A percentile compares a stretch with the other conserved stretches of the same genome.
Evolutionary conservation across 2,329 filamentous ascomycete species (phyloP).

Genomic region (Hirsutella minnesotensis): DNA sequence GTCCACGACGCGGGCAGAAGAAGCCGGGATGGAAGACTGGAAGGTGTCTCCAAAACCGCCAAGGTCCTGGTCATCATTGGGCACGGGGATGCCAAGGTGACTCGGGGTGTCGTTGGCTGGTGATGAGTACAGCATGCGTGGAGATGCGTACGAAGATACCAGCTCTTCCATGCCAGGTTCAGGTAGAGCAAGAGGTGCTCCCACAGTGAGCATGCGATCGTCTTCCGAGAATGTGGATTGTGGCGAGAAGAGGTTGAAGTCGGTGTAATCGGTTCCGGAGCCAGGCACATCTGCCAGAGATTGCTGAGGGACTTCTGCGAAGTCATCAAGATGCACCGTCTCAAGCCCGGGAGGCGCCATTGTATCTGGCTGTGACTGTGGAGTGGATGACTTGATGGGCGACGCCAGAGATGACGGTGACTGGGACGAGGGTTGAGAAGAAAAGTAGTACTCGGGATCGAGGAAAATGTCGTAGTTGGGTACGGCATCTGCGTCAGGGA

Average conservation of each 20-base stretch:
- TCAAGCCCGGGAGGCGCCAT: conserved; percentile 5
- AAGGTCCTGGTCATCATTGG: too few relatives aligned
- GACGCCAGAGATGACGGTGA: conserved; percentile 8
- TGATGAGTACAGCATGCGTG: too few relatives aligned
- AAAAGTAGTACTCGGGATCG: conserved; percentile 29
- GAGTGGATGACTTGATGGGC: conserved; percentile 11
- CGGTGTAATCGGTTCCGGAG: conserved; percentile 29
- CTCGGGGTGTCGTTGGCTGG: too few relatives aligned
- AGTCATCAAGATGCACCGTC: background rate
- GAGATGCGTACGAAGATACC: background rate
- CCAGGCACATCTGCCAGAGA: conserved; percentile 24
- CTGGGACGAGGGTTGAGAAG: conserved; percentile 20
- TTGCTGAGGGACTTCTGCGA: conserved; percentile 9
- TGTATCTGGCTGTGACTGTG: conserved; percentile 12
- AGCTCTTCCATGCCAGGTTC: background rate
- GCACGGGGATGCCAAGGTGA: too few relatives aligned
- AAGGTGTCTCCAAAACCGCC: too few relatives aligned
- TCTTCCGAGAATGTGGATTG: conserved; percentile 35
- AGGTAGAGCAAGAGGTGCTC: conserved; percentile 4
- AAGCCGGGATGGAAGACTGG: too few relatives aligned
- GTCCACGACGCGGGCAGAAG: too few relatives aligned
- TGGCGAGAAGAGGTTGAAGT: conserved; percentile 46
- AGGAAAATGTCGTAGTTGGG: conserved; percentile 34
- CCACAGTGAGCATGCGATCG: conserved; percentile 26
- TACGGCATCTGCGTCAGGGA: conserved; percentile 22